Percentiles rank a stretch among this genome's conserved stretches.
phyloP scores from a whole-genome alignment of 2,329 filamentous ascomycete genomes.

The Neoascochyta sp. region DNA sequence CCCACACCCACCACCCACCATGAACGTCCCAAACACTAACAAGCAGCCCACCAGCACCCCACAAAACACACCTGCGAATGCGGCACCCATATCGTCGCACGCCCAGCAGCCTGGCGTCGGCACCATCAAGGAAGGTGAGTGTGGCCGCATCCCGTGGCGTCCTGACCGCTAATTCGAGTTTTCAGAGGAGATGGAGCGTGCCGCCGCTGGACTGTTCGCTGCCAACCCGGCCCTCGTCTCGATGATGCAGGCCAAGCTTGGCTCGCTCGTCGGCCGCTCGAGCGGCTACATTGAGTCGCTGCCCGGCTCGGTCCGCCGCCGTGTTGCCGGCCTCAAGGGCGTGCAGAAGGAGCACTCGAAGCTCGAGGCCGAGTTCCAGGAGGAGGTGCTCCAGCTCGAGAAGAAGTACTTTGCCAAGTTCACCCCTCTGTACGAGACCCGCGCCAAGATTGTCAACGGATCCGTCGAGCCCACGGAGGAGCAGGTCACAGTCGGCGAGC shows the following conservation, averaged over 20 bases:
- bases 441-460: conserved; percentile 89
- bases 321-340: conserved; percentile 92
- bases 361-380: conserved; percentile 96
- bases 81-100: conserved; percentile 95
- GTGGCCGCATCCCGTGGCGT: conserved; percentile 7
- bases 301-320: conserved; percentile 80
- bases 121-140: conserved; percentile 93
- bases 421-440: conserved; percentile 93
- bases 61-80: conserved; percentile 94
- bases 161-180: conserved; percentile 39
- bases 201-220: conserved; percentile 89
- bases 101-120: conserved; percentile 91
- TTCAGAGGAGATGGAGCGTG: conserved; percentile 84
- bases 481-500: conserved; percentile 83
- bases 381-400: conserved; percentile 95
- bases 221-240: conserved; percentile 91
- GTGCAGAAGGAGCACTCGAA: conserved; percentile 99
- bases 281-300: conserved; percentile 98
- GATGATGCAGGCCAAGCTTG: conserved; percentile 97
- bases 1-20: conserved; percentile 16
- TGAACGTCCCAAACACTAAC: conserved; percentile 36
- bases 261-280: conserved; percentile 86
- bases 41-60: conserved; percentile 66
- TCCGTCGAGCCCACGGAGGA: conserved; percentile 77
- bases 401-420: conserved; percentile 99